Base-by-base conservation (phyloP, 495 filamentous ascomycete genomes). In the Parathielavia appendiculata region DNA sequence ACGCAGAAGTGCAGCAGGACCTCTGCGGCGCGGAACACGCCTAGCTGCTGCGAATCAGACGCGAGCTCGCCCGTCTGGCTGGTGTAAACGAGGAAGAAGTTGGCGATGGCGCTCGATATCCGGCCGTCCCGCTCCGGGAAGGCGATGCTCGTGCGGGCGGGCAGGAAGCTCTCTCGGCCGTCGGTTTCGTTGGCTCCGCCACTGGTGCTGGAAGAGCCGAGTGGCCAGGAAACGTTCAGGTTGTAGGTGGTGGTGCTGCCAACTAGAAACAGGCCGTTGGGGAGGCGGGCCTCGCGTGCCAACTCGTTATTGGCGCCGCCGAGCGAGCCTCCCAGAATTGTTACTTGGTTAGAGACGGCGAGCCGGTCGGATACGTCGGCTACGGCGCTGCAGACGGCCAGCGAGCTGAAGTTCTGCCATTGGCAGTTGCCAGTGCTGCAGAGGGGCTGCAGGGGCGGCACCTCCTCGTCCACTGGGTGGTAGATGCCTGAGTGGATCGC, bases 361-460 rank as follows among this genome's bases (percentile, higher is more conserved):
- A 73, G 63, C 26, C 61, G 43, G 43, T 61, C 32, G 45, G 71
- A 63, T 32, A 77, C 64, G 59, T 79, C 72, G 49, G 71, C 64
- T 34, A 71, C 70, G 16, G 60, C 63, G 12, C 69, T 65, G 60
- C 79, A 81, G 41, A 79, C 62, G 5, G 74, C 76, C 14, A 81
- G 65, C 1, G 79, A 75, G 48, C 72, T 70, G 55, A 77, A 79
- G 19, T 60, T 56, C 0, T 66, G 61, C 54, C 71, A 80, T 12
- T 70, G 74, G 52, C 77, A 80, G 58, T 77, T 73, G 22, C 73
- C 74, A 0, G 77, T 72, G 34, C 75, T 67, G 62, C 78, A 80
- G 32, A 57, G 40, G 26, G 69, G 69, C 19, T 40, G 39, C 14
- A 62, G 40, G 12, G 54, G 56, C 5, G 49, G 57, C 16, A 70